Conservation (phyloP, 2,329 filamentous ascomycete genomes). For the Aureobasidium melanogenum region DNA sequence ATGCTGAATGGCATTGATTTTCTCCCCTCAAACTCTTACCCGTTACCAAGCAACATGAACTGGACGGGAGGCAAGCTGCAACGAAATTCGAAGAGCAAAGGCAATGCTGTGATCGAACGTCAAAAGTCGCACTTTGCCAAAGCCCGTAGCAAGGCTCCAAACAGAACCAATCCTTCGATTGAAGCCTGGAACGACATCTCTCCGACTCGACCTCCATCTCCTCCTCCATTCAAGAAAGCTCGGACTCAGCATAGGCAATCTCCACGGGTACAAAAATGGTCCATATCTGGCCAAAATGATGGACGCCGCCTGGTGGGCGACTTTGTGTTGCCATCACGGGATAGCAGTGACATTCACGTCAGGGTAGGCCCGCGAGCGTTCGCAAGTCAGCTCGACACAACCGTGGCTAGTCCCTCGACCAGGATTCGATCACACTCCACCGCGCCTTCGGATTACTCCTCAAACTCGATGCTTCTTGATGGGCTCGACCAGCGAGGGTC, state of each 20-base stretch:
- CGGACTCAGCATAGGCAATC: background rate
- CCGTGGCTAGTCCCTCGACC: slow-evolving; percentile 1
- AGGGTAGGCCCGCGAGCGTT: slow-evolving; percentile 26
- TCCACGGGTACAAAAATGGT: background rate
- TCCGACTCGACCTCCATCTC: background rate
- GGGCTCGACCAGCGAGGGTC: background rate
- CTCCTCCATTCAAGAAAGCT: background rate
- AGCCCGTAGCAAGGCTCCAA: slow-evolving; percentile 22
- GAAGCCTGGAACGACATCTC: background rate
- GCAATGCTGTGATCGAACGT: slow-evolving; percentile 28
- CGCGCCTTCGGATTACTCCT: background rate
- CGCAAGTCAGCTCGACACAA: slow-evolving; percentile 19
- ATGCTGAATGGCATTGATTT: background rate
- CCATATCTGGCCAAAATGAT: background rate
- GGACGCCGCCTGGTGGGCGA: background rate
- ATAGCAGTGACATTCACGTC: slow-evolving; percentile 19
- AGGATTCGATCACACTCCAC: background rate
- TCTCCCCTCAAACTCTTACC: background rate
- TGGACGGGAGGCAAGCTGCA: slow-evolving; percentile 41
- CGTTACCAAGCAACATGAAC: slow-evolving; percentile 32
- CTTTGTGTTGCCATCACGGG: background rate
- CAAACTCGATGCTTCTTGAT: slow-evolving; percentile 8
- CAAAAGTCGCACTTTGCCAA: slow-evolving; percentile 41
- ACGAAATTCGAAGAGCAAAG: slow-evolving; percentile 26
- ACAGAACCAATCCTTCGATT: slow-evolving; percentile 19